Evolutionary conservation across 2,329 filamentous ascomycete genomes (phyloP), one percentile per base, ranked within the genome.

Genomic region (Colletotrichum liriopes): DNA sequence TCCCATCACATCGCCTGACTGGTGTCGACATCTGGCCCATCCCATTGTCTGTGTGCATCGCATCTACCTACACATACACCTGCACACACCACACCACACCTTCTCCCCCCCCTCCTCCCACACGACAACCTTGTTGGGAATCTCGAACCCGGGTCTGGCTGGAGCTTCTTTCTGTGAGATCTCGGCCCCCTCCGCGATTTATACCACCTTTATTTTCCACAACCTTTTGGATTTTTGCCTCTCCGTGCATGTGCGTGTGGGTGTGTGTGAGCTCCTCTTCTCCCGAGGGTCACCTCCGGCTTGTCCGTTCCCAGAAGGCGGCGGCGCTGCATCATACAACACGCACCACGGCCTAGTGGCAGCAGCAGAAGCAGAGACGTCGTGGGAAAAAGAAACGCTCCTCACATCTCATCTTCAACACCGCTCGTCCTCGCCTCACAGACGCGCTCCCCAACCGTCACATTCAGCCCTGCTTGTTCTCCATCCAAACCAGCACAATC

Each of bases 371-470:
- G 32, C 65, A 72, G 60, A 35, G 35, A 68, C 68, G 65, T 69
- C 39, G 65, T 69, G 52, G 64, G 59, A 59, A 72, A 69, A 72
- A 72, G 69, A 68, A 72, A 72, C 59, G 59, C 65, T 26, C 45
- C 69, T 72, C 69, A 69, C 65, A 72, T 72, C 69, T 72, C 69
- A 69, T 72, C 68, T 71, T 67, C 69, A 67, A 69, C 23, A 41
- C 65, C 69, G 69, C 69, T 72, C 64, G 65, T 59, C 65, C 69
- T 72, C 52, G 35, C 65, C 43, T 72, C 69, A 72, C 69, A 72
- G 69, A 64, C 69, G 65, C 49, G 51, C 59, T 59, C 69, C 52
- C 37, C 52, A 63, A 58, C 69, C 65, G 69, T 69, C 69, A 69
- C 52, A 35, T 52, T 72, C 65, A 69, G 69, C 69, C 69, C 69